Evolutionary conservation across 345 rosid genomes (phyloP), one percentile per base, ranked within the genome.

Genomic region (Corchorus capsularis): DNA sequence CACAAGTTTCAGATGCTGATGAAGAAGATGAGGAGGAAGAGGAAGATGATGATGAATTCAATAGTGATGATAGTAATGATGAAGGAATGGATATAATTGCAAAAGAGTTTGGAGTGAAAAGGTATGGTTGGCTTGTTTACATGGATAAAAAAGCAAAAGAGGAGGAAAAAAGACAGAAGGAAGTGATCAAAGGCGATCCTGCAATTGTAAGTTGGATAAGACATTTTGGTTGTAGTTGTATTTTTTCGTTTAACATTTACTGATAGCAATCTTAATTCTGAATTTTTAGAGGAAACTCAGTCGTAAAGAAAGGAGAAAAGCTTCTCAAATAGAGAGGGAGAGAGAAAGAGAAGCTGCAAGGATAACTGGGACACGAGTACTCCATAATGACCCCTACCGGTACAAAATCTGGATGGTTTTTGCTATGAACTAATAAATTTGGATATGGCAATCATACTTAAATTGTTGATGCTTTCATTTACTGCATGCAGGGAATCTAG

Each of bases 291-390:
- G 90, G 82, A 96, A 96, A 80, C 82, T 96, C 49, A 96, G 99
- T 85, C 97, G 99, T 16, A 96, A 96, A 80, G 99, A 96, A 87
- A 89, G 99, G 85, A 91, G 97, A 73, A 96, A 96, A 84, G 97
- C 91, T 77, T 96, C 98, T 72, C 96, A 93, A 76, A 84, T 89
- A 75, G 99, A 91, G 83, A 92, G 98, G 86, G 98, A 96, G 81
- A 90, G 86, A 84, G 98, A 96, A 79, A 88, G 90, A 84, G 99
- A 91, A 81, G 85, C 91, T 71, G 86, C 94, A 32, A 75, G 97
- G 69, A 66, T 81, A 78, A 80, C 87, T 2, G 99, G 96, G 77
- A 85, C 88, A 32, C 85, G 88, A 69, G 88, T 87, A 75, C 86
- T 90, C 62, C 94, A 86, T 78, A 89, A 88, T 82, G 99, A 96